Evolutionary conservation across 2,329 filamentous ascomycete genomes (phyloP).

Genomic region (Calonectria henricotiae): DNA sequence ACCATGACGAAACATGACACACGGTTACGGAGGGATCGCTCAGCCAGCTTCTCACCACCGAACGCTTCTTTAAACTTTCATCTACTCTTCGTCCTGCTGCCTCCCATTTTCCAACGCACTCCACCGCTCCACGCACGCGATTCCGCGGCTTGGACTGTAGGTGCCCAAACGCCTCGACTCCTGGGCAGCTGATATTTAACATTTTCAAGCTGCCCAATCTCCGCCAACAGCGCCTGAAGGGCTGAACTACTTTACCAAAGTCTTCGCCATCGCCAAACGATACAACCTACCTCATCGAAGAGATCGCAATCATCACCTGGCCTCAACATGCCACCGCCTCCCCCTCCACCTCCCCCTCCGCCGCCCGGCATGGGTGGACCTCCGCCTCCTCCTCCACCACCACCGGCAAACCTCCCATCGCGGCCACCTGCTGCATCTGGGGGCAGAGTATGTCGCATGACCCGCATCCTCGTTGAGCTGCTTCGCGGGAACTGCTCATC

Average conservation of each 20-base stretch:
- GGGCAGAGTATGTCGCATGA: slow-evolving; percentile 73
- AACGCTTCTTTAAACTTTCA: slow-evolving; percentile 33
- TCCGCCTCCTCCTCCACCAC: slow-evolving; percentile 75
- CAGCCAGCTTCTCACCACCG: slow-evolving; percentile 34
- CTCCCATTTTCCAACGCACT: slow-evolving; percentile 18
- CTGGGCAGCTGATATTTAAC: slow-evolving; percentile 25
- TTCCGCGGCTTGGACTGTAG: background rate
- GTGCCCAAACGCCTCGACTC: background rate
- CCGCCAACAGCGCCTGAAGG: slow-evolving; percentile 40
- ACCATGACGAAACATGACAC: slow-evolving; percentile 52
- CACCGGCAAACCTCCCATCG: no score
- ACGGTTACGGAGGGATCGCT: slow-evolving; percentile 27
- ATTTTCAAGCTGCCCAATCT: slow-evolving; percentile 40
- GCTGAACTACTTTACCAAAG: slow-evolving; percentile 32
- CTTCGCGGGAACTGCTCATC: background rate
- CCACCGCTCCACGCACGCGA: slow-evolving; percentile 6
- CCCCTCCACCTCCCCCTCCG: slow-evolving; percentile 81
- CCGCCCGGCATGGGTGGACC: slow-evolving; percentile 76
- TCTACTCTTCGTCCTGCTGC: slow-evolving; percentile 3
- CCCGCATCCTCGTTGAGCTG: background rate
- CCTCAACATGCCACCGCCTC: slow-evolving; percentile 68
- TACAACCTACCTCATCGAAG: slow-evolving; percentile 40
- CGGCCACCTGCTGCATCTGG: slow-evolving; percentile 45
- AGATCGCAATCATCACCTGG: slow-evolving; percentile 28
- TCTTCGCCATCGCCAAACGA: slow-evolving; percentile 39